Evolutionary conservation across 2,329 filamentous ascomycete species (phyloP).

Genomic region (Sarocladium kiliense): DNA sequence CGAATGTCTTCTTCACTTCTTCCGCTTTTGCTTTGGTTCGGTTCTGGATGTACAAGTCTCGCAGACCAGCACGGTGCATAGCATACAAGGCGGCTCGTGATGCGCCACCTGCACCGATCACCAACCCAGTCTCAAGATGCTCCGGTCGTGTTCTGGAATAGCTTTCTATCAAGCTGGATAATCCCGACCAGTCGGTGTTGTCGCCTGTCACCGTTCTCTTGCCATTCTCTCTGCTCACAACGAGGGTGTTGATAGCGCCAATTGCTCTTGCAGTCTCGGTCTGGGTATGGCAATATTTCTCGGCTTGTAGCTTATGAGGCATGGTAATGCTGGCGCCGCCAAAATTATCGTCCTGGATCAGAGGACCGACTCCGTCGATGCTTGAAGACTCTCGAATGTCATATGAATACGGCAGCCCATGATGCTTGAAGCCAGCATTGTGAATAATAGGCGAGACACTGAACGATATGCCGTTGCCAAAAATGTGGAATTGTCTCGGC

Average conservation of each 20-base stretch:
- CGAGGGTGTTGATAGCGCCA: conserved; percentile 7
- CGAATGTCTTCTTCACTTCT: not conserved
- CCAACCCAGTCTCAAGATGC: not conserved
- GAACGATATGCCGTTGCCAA: conserved; percentile 9
- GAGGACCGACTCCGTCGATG: conserved; percentile 5
- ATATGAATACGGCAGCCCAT: not conserved
- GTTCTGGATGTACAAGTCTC: not conserved
- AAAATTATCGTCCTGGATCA: conserved; percentile 1
- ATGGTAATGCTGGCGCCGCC: conserved; percentile 8
- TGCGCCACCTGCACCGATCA: conserved; percentile 8
- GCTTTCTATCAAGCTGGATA: not conserved
- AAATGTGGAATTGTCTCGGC: conserved; percentile 7
- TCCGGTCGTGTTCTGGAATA: not conserved
- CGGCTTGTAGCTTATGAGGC: conserved; percentile 8
- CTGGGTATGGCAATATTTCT: conserved; percentile 7
- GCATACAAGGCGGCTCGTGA: conserved; percentile 1
- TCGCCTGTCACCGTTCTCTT: not conserved
- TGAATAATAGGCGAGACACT: conserved; percentile 9
- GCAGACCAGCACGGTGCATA: not conserved
- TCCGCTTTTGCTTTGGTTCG: conserved; percentile 3
- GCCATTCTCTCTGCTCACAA: not conserved
- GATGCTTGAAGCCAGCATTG: conserved; percentile 9
- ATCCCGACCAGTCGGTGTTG: conserved; percentile 7
- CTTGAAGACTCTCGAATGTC: conserved; percentile 7
- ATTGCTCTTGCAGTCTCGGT: not conserved